phyloP scores from a whole-genome alignment of 495 filamentous ascomycete species.

The Xylaria venustula region DNA sequence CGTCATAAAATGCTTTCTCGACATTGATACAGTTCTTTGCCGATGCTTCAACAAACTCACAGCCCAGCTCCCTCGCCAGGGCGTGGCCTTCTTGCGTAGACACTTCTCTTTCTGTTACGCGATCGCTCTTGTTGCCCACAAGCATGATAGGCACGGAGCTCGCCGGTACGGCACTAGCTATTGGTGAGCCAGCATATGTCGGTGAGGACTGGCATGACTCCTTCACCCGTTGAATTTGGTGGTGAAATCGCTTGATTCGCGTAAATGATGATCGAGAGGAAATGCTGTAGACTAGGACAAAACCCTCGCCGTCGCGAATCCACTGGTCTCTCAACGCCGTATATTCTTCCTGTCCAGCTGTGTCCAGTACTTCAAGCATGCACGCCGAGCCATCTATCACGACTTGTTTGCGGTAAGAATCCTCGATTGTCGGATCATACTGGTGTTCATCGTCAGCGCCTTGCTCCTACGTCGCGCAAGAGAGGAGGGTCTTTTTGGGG shows the following conservation, averaged over 20 bases:
- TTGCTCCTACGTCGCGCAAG: not conserved
- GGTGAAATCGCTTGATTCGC: conserved; percentile 91
- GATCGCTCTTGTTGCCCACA: conserved; percentile 97
- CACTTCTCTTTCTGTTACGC: conserved; percentile 91
- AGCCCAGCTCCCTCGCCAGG: conserved; percentile 86
- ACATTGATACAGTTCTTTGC: conserved; percentile 99
- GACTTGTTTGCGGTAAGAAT: conserved; percentile 97
- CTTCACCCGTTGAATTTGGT: conserved; percentile 96
- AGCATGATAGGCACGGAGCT: conserved; percentile 92
- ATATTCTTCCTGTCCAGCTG: conserved; percentile 99
- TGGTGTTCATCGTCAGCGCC: conserved; percentile 29
- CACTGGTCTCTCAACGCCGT: conserved; percentile 96
- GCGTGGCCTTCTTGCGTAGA: conserved; percentile 95
- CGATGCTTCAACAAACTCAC: conserved; percentile 96
- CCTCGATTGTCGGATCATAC: conserved; percentile 96
- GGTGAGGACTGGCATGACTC: conserved; percentile 84
- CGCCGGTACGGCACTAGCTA: conserved; percentile 49
- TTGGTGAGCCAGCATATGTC: conserved; percentile 60
- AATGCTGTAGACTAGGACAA: conserved; percentile 97
- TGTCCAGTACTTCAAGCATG: conserved; percentile 98
- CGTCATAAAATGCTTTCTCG: conserved; percentile 97
- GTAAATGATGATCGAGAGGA: conserved; percentile 92
- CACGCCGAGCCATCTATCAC: conserved; percentile 95
- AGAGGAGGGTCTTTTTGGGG: not conserved
- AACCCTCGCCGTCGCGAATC: conserved; percentile 97